Conservation (phyloP, 2,329 filamentous ascomycete species). For the Coccinonectria pachysandricola region DNA sequence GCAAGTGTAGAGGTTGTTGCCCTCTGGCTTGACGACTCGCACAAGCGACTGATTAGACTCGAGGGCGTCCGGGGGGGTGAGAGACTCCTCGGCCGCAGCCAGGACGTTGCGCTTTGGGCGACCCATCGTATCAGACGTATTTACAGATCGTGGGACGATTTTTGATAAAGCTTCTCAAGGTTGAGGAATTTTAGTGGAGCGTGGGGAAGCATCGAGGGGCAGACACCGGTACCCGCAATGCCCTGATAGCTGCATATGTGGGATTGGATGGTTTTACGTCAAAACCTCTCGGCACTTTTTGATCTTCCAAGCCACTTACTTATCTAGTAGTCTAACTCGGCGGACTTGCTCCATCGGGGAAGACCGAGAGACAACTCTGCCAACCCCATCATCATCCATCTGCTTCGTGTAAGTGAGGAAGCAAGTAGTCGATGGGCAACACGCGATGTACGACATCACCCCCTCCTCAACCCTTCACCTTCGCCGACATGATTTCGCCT, state of each 20-base stretch:
- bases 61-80: conserved; percentile 47
- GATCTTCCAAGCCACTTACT: no score
- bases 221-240: conserved; percentile 10
- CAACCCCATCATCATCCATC: no score
- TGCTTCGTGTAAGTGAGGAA: no score
- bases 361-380: no score
- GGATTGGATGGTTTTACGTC: no score
- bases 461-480: no score
- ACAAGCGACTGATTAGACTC: conserved; percentile 59
- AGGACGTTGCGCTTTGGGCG: conserved; percentile 59
- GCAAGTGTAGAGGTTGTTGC: conserved; percentile 82
- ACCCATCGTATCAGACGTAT: conserved; percentile 24
- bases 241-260: conserved; percentile 1
- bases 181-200: conserved; percentile 4
- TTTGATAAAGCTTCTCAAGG: conserved; percentile 2
- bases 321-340: background rate
- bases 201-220: conserved; percentile 9
- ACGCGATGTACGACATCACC: no score
- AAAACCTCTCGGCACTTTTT: no score
- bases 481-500: no score
- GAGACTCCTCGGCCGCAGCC: conserved; percentile 64
- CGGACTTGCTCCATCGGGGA: conserved; percentile 8
- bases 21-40: conserved; percentile 69
- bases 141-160: conserved; percentile 4
- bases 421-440: no score